Conservation (phyloP, 257 asterid genomes). For the Solanum pinnatisectum region DNA sequence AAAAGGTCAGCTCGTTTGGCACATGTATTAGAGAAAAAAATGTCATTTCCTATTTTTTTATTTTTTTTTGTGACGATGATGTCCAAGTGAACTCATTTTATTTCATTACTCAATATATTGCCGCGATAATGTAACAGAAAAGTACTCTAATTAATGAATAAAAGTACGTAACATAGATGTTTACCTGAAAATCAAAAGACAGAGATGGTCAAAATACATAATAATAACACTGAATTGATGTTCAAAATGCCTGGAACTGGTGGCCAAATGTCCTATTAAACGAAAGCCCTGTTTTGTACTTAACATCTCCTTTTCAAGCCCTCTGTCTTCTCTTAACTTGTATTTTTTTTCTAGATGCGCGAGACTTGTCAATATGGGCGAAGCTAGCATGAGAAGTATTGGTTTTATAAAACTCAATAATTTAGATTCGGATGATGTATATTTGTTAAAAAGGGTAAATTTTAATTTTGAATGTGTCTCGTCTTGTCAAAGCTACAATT, state of each 20-base stretch:
- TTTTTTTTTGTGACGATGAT: not conserved
- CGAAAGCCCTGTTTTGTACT: not conserved
- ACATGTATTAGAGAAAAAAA: not conserved
- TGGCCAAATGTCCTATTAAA: not conserved
- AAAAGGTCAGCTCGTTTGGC: slow-evolving; percentile 7
- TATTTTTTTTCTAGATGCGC: not conserved
- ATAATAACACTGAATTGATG: not conserved
- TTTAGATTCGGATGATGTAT: too few relatives aligned
- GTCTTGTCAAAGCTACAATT: not conserved
- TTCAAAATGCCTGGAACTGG: not conserved
- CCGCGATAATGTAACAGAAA: not conserved
- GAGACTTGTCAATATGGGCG: too few relatives aligned
- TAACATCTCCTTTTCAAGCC: not conserved
- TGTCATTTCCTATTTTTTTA: not conserved
- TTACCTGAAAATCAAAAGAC: not conserved
- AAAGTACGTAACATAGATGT: not conserved
- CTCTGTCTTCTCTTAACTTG: not conserved
- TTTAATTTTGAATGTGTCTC: not conserved
- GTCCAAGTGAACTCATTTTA: not conserved
- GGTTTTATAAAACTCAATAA: not conserved
- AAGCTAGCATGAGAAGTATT: not conserved
- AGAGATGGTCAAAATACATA: not conserved
- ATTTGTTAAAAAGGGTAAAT: too few relatives aligned
- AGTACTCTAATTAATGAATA: not conserved
- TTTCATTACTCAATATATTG: not conserved